Evolutionary conservation across 2,329 filamentous ascomycete species (phyloP).

Genomic region (Colletotrichum lupini): DNA sequence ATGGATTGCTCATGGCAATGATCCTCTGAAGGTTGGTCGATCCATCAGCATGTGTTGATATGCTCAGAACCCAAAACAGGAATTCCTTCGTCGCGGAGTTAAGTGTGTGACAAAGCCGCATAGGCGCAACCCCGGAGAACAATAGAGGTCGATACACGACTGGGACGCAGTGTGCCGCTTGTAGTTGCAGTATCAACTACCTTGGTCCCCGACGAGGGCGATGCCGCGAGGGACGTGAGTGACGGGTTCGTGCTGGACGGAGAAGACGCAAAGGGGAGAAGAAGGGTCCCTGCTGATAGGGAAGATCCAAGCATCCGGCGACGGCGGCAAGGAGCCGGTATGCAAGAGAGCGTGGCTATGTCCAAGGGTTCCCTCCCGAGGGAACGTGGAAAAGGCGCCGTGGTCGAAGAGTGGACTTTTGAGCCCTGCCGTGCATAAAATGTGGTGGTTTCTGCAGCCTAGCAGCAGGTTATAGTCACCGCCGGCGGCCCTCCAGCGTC

Average conservation of each 20-base stretch:
- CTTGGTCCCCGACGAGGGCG: background rate
- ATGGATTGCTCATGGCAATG: background rate
- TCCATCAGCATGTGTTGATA: background rate
- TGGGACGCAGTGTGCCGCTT: conserved; percentile 12
- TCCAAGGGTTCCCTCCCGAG: conserved; percentile 29
- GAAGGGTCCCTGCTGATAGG: conserved; percentile 6
- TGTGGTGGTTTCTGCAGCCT: conserved; percentile 4
- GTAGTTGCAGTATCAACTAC: conserved; percentile 11
- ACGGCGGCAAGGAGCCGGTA: conserved; percentile 28
- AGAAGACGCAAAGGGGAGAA: conserved; percentile 1
- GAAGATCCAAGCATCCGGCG: conserved; percentile 28
- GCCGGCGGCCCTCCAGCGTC: background rate
- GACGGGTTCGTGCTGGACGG: conserved; percentile 11
- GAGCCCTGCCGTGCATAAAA: conserved; percentile 19
- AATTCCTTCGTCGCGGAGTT: background rate
- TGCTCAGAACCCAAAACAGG: conserved; percentile 4
- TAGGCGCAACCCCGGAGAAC: conserved; percentile 1
- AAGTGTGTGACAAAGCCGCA: conserved; percentile 16
- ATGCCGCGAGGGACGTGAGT: conserved; percentile 6
- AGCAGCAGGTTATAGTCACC: background rate
- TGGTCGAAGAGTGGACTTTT: conserved; percentile 5
- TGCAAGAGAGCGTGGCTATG: conserved; percentile 31
- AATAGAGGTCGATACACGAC: conserved; percentile 6
- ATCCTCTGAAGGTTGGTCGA: background rate
- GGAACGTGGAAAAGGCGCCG: background rate